Percentiles rank a stretch among this genome's conserved stretches.
These are phyloP conservation scores for Rutstroemia sp. DNA, from an alignment of 2,329 filamentous ascomycete genomes.

Conservation along the genomic window DNA sequence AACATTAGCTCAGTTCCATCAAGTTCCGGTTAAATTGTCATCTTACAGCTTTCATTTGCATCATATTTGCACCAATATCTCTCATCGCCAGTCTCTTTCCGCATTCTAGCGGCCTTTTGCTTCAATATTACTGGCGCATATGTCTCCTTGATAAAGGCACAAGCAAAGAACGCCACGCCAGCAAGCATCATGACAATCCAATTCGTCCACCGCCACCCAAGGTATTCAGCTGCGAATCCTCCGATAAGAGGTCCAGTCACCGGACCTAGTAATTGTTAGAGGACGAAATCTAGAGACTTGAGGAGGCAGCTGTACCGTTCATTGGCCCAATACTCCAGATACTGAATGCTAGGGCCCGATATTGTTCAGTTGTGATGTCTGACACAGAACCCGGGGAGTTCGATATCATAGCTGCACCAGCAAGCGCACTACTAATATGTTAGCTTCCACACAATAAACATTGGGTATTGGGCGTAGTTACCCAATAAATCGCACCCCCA, in stretches of 20 bases:
- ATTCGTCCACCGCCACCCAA: constrained; percentile 85
- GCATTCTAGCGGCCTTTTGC: constrained; percentile 52
- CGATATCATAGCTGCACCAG: constrained; percentile 71
- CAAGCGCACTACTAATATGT: constrained; percentile 44
- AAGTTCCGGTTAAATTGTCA: background rate
- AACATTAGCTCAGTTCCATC: constrained; percentile 1
- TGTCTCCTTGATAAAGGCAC: constrained; percentile 62
- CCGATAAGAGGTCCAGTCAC: constrained; percentile 64
- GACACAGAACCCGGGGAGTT: constrained; percentile 78
- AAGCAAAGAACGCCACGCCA: constrained; percentile 51
- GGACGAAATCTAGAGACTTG: background rate
- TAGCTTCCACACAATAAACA: background rate
- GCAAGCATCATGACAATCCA: constrained; percentile 73
- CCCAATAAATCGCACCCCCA: constrained; percentile 70
- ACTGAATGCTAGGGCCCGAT: constrained; percentile 74
- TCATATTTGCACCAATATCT: constrained; percentile 70
- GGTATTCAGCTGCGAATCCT: constrained; percentile 67
- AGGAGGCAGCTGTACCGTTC: constrained; percentile 47
- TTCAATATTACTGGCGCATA: constrained; percentile 67
- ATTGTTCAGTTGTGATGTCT: constrained; percentile 75
- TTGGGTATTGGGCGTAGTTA: constrained; percentile 30
- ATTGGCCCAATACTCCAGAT: constrained; percentile 79
- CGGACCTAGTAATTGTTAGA: constrained; percentile 29
- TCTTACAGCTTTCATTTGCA: constrained; percentile 5
- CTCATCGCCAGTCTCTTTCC: constrained; percentile 62